phyloP scores from a whole-genome alignment of 805 yeast genomes.

The Myxozyma vanderwaltii region DNA sequence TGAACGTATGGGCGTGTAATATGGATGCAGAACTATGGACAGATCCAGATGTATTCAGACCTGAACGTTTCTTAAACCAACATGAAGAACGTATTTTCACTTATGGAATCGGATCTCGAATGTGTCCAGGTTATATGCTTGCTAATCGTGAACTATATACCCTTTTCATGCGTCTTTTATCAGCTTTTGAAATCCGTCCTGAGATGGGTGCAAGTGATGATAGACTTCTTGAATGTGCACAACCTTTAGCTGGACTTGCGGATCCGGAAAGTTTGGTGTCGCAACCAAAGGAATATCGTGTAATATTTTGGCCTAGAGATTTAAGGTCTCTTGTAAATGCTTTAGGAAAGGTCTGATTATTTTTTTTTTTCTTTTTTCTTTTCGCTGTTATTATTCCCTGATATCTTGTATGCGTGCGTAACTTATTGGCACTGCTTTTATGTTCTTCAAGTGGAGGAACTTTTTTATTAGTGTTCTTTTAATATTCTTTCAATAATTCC shows the following conservation, averaged over 20 bases:
- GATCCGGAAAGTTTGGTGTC: slow-evolving; percentile 37
- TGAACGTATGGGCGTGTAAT: slow-evolving; percentile 72
- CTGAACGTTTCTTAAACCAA: slow-evolving; percentile 39
- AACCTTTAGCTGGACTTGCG: slow-evolving; percentile 33
- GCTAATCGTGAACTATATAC: slow-evolving; percentile 68
- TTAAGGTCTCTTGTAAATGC: slow-evolving; percentile 15
- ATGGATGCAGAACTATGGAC: slow-evolving; percentile 50
- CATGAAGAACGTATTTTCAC: slow-evolving; percentile 36
- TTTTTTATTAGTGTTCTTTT: not conserved
- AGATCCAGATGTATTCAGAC: slow-evolving; percentile 40
- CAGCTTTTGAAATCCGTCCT: slow-evolving; percentile 51
- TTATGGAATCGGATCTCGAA: slow-evolving; percentile 68
- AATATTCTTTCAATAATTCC: no score
- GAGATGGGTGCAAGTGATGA: slow-evolving; percentile 28
- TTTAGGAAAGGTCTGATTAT: not conserved
- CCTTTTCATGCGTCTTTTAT: slow-evolving; percentile 54
- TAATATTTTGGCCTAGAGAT: slow-evolving; percentile 35
- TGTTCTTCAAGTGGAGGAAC: not conserved
- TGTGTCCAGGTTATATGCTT: slow-evolving; percentile 68
- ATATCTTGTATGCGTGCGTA: not conserved
- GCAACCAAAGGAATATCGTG: slow-evolving; percentile 34
- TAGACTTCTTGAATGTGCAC: slow-evolving; percentile 9
- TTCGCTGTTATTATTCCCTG: not conserved
- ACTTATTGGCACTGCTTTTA: not conserved
- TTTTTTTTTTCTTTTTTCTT: not conserved